phyloP scores from a whole-genome alignment of 306 rosid species.

The Erythrophleum fordii region DNA sequence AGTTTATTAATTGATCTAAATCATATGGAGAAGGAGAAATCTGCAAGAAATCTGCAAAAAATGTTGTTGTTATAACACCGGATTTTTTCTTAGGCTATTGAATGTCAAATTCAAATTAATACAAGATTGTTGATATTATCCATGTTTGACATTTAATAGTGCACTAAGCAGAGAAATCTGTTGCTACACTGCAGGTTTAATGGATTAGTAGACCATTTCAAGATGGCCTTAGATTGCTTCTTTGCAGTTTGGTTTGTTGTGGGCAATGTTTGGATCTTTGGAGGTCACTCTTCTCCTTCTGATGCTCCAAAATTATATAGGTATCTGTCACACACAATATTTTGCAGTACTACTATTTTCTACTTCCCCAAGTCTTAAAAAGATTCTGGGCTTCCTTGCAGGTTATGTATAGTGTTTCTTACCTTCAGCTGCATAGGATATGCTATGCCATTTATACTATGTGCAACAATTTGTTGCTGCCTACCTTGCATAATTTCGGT shows the following conservation, averaged over 20 bases:
- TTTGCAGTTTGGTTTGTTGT: slow-evolving; percentile 73
- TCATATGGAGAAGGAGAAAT: slow-evolving; percentile 15
- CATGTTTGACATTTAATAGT: not conserved
- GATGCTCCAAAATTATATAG: slow-evolving; percentile 68
- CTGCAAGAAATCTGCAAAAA: not conserved
- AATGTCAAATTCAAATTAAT: not conserved
- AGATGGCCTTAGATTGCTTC: slow-evolving; percentile 68
- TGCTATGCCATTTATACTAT: slow-evolving; percentile 68
- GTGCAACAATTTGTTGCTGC: slow-evolving; percentile 69
- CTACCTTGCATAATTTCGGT: slow-evolving; percentile 63
- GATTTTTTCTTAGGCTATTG: not conserved
- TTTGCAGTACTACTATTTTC: not conserved
- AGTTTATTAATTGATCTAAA: not conserved
- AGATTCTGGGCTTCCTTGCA: slow-evolving; percentile 30
- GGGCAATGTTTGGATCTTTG: slow-evolving; percentile 68
- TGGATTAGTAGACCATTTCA: slow-evolving; percentile 62
- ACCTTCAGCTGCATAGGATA: slow-evolving; percentile 71
- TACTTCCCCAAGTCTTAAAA: not conserved
- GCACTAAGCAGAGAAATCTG: slow-evolving; percentile 14
- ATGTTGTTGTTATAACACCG: not conserved
- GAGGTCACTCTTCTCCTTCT: slow-evolving; percentile 62
- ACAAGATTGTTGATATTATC: not conserved
- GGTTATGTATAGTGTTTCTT: slow-evolving; percentile 69
- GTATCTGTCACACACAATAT: slow-evolving; percentile 35
- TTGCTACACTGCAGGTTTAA: slow-evolving; percentile 46